phyloP scores from a whole-genome alignment of 208 protist genomes.

The Acanthamoeba rhysodes region DNA sequence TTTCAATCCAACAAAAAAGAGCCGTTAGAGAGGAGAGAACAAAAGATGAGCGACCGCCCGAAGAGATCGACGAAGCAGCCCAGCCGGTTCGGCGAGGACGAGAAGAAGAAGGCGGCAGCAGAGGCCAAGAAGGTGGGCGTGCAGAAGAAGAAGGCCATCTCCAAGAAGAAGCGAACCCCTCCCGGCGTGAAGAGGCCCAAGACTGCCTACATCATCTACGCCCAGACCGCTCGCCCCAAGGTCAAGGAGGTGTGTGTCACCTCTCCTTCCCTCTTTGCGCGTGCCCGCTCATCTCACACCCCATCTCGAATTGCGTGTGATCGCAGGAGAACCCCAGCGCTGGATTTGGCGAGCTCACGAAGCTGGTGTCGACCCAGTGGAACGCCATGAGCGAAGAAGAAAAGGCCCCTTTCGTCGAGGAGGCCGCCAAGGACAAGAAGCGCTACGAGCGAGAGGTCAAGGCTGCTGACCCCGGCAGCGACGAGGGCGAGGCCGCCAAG shows the following conservation, averaged over 20 bases:
- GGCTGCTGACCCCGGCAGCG: background rate
- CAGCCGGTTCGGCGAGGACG: background rate
- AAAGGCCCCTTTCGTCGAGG: background rate
- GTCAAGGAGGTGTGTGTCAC: background rate
- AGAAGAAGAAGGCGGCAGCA: background rate
- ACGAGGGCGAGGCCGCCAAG: background rate
- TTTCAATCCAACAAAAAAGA: too few species aligned
- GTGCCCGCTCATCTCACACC: too few species aligned
- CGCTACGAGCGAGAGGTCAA: slow-evolving; percentile 45
- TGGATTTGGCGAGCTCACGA: background rate
- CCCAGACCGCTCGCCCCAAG: background rate
- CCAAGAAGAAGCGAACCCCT: background rate
- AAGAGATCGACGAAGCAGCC: slow-evolving; percentile 47
- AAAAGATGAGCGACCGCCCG: background rate
- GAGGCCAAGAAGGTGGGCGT: background rate
- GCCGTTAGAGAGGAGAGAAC: too few species aligned
- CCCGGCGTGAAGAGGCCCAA: slow-evolving; percentile 14
- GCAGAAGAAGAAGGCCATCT: slow-evolving; percentile 29
- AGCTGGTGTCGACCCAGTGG: background rate
- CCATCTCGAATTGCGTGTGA: too few species aligned
- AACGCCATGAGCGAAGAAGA: slow-evolving; percentile 8
- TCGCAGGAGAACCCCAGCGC: background rate
- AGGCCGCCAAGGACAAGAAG: slow-evolving; percentile 19
- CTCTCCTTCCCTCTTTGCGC: background rate
- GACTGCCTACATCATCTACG: slow-evolving; percentile 10